Conservation (phyloP, 805 yeast species). For the Hanseniaspora hatyaiensis region DNA sequence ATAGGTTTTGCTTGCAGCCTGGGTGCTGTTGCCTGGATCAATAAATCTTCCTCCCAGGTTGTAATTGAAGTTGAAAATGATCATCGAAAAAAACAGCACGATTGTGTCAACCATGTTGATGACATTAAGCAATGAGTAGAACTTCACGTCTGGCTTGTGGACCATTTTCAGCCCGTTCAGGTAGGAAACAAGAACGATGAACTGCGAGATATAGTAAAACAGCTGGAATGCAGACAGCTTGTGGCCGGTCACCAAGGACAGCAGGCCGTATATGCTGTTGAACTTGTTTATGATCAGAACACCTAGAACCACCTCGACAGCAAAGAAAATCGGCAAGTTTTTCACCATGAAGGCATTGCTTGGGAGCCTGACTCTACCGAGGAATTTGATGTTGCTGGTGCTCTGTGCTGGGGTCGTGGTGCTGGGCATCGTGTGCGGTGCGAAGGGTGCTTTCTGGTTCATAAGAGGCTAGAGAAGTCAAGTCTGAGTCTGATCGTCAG, state of each 20-base stretch:
- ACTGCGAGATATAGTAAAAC: conserved; percentile 59
- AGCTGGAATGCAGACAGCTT: conserved; percentile 48
- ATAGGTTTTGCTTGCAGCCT: conserved; percentile 10
- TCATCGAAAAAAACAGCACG: conserved; percentile 10
- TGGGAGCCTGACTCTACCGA: conserved; percentile 7
- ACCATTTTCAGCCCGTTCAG: conserved; percentile 45
- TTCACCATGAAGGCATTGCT: conserved; percentile 48
- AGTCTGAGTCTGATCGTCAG: no score
- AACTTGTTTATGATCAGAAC: conserved; percentile 75
- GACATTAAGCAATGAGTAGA: conserved; percentile 50
- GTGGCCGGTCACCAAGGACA: conserved; percentile 81
- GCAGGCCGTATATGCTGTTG: conserved; percentile 75
- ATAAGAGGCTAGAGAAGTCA: no score
- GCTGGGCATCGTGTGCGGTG: no score
- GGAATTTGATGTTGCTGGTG: conserved; percentile 4
- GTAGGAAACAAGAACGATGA: conserved; percentile 52
- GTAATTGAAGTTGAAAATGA: conserved; percentile 7
- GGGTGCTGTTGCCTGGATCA: conserved; percentile 11
- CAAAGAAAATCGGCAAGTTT: conserved; percentile 65
- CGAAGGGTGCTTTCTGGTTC: no score
- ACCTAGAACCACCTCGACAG: conserved; percentile 71
- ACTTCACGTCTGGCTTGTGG: conserved; percentile 44
- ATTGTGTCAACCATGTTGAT: conserved; percentile 55
- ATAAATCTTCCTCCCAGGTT: conserved; percentile 7
- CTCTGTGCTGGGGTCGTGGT: neutral